Conservation (phyloP, 1,284 basidiomycete species). For the Rhodotorula sp. region DNA sequence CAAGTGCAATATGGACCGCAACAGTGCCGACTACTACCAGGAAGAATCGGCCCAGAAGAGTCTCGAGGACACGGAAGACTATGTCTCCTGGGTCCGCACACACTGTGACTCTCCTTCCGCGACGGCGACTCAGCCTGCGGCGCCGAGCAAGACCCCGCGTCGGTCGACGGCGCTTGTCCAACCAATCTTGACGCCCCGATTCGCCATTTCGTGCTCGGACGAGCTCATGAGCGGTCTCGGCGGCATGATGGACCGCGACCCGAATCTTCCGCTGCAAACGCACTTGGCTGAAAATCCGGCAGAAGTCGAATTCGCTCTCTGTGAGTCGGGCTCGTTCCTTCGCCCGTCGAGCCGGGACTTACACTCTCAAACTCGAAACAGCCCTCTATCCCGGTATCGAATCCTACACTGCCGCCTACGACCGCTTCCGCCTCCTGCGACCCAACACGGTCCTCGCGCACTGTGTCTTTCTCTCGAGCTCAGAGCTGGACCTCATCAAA, state of each 20-base stretch:
- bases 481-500: conserved; percentile 73
- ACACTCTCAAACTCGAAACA: background rate
- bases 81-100: conserved; percentile 66
- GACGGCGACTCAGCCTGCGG: background rate
- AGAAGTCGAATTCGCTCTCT: conserved; percentile 61
- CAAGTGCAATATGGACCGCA: conserved; percentile 90
- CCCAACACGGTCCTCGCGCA: conserved; percentile 85
- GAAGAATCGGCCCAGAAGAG: conserved; percentile 58
- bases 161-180: conserved; percentile 62
- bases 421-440: conserved; percentile 71
- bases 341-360: too few relatives aligned
- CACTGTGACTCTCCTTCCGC: conserved; percentile 43
- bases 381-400: conserved; percentile 46
- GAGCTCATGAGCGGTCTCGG: conserved; percentile 69
- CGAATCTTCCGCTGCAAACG: conserved; percentile 77
- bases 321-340: background rate
- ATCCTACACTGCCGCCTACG: conserved; percentile 65
- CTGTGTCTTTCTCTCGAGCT: conserved; percentile 71
- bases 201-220: conserved; percentile 86
- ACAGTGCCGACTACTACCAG: conserved; percentile 69
- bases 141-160: conserved; percentile 9
- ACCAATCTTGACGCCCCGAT: conserved; percentile 89
- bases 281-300: conserved; percentile 83
- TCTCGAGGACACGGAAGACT: conserved; percentile 66
- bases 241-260: conserved; percentile 52